Percentiles rank a stretch among this genome's conserved stretches.
phyloP scores from a whole-genome alignment of 139 green algal species.

The Ulvella scutata region DNA sequence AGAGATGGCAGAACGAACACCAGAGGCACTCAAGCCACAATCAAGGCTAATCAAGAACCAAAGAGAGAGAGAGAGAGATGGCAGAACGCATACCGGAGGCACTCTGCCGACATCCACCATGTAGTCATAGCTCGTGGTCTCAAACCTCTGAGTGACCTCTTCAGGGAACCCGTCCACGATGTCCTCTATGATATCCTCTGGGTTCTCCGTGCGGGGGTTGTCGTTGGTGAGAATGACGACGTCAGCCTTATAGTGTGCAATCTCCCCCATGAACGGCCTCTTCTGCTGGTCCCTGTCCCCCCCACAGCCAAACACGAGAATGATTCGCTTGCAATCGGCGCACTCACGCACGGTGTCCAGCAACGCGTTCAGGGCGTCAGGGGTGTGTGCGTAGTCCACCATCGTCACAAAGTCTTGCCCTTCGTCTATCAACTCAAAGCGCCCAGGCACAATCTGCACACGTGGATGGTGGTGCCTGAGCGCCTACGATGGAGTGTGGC shows the following conservation, averaged over 20 bases:
- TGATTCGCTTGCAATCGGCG: constrained; percentile 26
- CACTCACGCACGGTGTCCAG: constrained; percentile 9
- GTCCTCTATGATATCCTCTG: constrained; percentile 49
- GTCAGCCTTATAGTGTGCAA: constrained; percentile 69
- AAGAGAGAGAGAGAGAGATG: too few relatives aligned
- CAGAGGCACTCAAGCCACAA: too few relatives aligned
- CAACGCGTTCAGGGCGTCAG: constrained; percentile 33
- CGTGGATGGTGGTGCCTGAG: too few relatives aligned
- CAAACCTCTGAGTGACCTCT: constrained; percentile 27
- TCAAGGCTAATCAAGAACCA: too few relatives aligned
- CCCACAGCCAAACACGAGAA: constrained; percentile 77
- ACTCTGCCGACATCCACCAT: background rate
- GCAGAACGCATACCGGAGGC: background rate
- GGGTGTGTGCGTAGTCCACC: constrained; percentile 80
- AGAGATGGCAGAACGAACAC: background rate
- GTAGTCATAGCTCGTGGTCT: constrained; percentile 8
- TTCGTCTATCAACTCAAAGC: constrained; percentile 73
- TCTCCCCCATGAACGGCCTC: constrained; percentile 57
- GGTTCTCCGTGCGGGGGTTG: constrained; percentile 50
- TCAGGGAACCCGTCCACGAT: constrained; percentile 62
- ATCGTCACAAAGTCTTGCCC: constrained; percentile 80
- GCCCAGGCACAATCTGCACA: constrained; percentile 35
- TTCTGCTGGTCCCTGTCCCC: constrained; percentile 42
- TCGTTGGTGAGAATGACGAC: constrained; percentile 90
- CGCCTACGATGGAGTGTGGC: too few relatives aligned